These are phyloP conservation scores for Keqinozyma sinolaborantium DNA, from an alignment of 1,139 yeast species.

Conservation along the genomic window DNA sequence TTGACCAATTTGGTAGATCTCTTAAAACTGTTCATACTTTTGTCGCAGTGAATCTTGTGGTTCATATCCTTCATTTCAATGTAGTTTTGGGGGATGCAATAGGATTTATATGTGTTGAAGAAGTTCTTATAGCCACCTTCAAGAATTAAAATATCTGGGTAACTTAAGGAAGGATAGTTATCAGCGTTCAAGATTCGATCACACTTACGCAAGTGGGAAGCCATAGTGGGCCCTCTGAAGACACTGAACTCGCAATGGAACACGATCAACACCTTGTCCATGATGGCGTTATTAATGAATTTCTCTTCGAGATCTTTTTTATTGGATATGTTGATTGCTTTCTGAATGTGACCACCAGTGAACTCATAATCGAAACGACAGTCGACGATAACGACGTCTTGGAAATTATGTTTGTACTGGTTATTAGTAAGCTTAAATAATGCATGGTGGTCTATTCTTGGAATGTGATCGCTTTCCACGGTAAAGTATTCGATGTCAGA, in stretches of 20 bases:
- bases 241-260: slow-evolving; percentile 96
- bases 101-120: slow-evolving; percentile 48
- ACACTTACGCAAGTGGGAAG: slow-evolving; percentile 75
- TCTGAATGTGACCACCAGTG: slow-evolving; percentile 86
- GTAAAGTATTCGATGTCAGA: slow-evolving; percentile 39
- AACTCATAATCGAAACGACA: slow-evolving; percentile 92
- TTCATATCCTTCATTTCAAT: slow-evolving; percentile 83
- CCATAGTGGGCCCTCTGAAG: slow-evolving; percentile 91
- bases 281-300: slow-evolving; percentile 22
- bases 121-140: slow-evolving; percentile 90
- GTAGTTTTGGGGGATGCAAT: slow-evolving; percentile 75
- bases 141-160: slow-evolving; percentile 83
- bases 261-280: slow-evolving; percentile 47
- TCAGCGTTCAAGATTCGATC: slow-evolving; percentile 75
- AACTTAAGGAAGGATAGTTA: slow-evolving; percentile 73
- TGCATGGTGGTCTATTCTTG: slow-evolving; percentile 68
- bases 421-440: slow-evolving; percentile 63
- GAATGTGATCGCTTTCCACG: slow-evolving; percentile 63
- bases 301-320: slow-evolving; percentile 61
- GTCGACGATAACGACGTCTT: slow-evolving; percentile 65
- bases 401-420: slow-evolving; percentile 49
- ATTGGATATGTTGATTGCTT: slow-evolving; percentile 75
- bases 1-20: slow-evolving; percentile 48
- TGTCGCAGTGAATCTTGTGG: slow-evolving; percentile 64
- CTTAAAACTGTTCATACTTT: slow-evolving; percentile 67